Conservation (phyloP, 441 rosid species). For the Gossypium schwendimanii region DNA sequence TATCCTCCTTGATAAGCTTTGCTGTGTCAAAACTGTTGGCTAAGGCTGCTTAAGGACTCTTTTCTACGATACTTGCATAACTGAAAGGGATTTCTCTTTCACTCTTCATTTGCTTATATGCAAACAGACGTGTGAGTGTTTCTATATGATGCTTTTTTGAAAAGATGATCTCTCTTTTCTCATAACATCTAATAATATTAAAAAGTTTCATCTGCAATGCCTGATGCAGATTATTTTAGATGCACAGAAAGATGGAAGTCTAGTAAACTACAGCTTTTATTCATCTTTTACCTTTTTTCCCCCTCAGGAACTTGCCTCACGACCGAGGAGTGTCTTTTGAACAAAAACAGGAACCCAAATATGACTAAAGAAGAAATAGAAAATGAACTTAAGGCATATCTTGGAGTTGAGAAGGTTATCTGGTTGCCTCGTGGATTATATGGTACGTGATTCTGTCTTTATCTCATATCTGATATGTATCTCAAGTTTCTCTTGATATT, state of each 20-base stretch:
- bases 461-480: neutral
- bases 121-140: neutral
- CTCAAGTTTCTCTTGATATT: neutral
- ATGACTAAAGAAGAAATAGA: constrained; percentile 71
- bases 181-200: neutral
- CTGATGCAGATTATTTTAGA: neutral
- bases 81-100: neutral
- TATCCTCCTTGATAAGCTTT: neutral
- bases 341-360: constrained; percentile 77
- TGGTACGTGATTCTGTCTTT: constrained; percentile 34
- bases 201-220: neutral
- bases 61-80: neutral
- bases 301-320: constrained; percentile 77
- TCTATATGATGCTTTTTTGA: neutral
- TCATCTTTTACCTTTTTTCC: constrained; percentile 9
- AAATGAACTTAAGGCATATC: constrained; percentile 61
- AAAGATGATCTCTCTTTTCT: neutral
- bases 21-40: neutral
- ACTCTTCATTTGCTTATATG: neutral
- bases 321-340: constrained; percentile 86
- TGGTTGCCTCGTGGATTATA: constrained; percentile 84
- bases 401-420: constrained; percentile 59
- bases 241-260: neutral
- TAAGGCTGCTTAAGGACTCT: neutral
- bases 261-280: neutral